These are phyloP conservation scores for Daldinia vernicosa DNA, from an alignment of 495 filamentous ascomycete species.

Conservation along the genomic window DNA sequence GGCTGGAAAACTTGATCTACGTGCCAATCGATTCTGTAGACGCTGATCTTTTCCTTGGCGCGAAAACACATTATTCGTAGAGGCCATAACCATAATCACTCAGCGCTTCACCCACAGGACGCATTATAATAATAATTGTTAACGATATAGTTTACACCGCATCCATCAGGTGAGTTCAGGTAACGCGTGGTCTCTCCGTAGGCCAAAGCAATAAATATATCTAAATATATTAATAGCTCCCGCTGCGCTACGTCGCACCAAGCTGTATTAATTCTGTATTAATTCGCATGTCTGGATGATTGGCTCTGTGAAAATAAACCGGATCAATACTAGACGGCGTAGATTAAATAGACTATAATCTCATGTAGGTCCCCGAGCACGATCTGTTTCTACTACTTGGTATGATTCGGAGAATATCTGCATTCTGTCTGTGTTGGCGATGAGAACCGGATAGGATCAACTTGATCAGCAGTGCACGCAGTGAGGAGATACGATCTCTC, in stretches of 20 bases:
- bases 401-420: neutral
- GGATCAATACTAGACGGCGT: neutral
- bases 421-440: neutral
- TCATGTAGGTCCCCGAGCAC: neutral
- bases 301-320: neutral
- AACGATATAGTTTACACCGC: neutral
- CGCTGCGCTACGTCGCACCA: neutral
- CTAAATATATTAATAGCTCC: slow-evolving; percentile 1
- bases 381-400: neutral
- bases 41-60: slow-evolving; percentile 19
- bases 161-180: neutral
- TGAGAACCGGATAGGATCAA: too few relatives aligned
- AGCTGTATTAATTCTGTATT: neutral
- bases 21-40: slow-evolving; percentile 17
- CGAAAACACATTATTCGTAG: slow-evolving; percentile 13
- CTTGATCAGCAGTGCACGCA: too few relatives aligned
- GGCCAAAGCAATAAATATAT: neutral
- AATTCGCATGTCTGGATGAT: neutral
- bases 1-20: slow-evolving; percentile 24
- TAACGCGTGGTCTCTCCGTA: neutral
- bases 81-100: neutral
- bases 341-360: neutral
- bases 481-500: too few relatives aligned
- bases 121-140: neutral
- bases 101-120: slow-evolving; percentile 15